Percentiles rank a stretch among this genome's conserved stretches.
Conservation (phyloP, 164 flowering plant species). For the Stephania cephalantha region DNA sequence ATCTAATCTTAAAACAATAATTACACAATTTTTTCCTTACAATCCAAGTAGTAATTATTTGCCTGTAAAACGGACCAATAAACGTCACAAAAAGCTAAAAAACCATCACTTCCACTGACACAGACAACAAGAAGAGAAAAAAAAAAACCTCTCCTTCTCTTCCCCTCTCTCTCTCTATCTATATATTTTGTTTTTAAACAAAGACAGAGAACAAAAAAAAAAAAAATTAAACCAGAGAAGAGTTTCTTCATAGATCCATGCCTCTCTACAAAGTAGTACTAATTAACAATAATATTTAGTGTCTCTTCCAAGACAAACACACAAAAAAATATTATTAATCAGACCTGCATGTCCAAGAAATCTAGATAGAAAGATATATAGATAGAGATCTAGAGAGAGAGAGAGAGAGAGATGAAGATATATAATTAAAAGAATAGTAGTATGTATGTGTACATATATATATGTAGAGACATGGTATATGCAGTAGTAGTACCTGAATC, state of each 20-base stretch:
- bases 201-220: neutral
- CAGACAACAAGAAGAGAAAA: neutral
- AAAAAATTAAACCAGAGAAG: neutral
- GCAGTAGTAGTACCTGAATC: slow-evolving; percentile 28
- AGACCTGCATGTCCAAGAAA: neutral
- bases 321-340: neutral
- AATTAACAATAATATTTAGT: slow-evolving; percentile 2
- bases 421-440: too few relatives aligned
- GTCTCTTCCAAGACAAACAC: neutral
- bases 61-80: too few relatives aligned
- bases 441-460: too few relatives aligned
- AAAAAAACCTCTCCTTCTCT: neutral
- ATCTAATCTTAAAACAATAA: too few relatives aligned
- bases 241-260: neutral
- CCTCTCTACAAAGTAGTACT: neutral
- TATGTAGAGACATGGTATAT: too few relatives aligned
- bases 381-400: neutral
- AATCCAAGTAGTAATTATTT: too few relatives aligned
- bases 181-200: neutral
- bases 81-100: neutral
- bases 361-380: neutral
- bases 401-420: neutral
- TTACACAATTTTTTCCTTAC: too few relatives aligned
- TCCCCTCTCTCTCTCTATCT: neutral
- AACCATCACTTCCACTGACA: slow-evolving; percentile 1